phyloP scores from a whole-genome alignment of 495 filamentous ascomycete species.

The Clohesyomyces aquaticus region DNA sequence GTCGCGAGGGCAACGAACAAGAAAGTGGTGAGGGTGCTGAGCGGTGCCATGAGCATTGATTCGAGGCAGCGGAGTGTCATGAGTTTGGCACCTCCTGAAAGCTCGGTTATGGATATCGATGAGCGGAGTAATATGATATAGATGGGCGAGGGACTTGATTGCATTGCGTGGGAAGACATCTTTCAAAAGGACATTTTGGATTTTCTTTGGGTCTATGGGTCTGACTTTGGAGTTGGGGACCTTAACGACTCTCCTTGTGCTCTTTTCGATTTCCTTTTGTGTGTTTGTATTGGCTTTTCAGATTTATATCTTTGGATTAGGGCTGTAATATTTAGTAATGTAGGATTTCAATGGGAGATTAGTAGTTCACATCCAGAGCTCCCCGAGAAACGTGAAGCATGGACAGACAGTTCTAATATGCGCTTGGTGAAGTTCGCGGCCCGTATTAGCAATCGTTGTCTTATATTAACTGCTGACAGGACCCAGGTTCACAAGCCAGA shows the following conservation, averaged over 20 bases:
- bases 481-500: background rate
- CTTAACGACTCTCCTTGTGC: conserved; percentile 29
- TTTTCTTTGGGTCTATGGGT: conserved; percentile 11
- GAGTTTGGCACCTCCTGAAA: conserved; percentile 43
- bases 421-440: no score
- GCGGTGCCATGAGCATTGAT: conserved; percentile 51
- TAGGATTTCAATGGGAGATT: conserved; percentile 6
- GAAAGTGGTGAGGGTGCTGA: conserved; percentile 51
- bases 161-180: background rate
- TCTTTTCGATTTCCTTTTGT: conserved; percentile 2
- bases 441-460: no score
- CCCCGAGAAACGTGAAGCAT: background rate
- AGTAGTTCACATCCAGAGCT: background rate
- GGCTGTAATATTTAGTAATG: conserved; percentile 8
- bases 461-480: background rate
- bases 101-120: conserved; percentile 35
- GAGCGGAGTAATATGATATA: conserved; percentile 39
- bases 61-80: conserved; percentile 34
- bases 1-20: conserved; percentile 55
- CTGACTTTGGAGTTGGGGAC: conserved; percentile 16
- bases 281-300: background rate
- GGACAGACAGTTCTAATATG: background rate
- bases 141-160: conserved; percentile 10
- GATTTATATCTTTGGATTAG: background rate
- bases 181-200: no score